Evolutionary conservation across 352 stramenopile genomes (phyloP).

Genomic region (Globisporangium heterothallicum): DNA sequence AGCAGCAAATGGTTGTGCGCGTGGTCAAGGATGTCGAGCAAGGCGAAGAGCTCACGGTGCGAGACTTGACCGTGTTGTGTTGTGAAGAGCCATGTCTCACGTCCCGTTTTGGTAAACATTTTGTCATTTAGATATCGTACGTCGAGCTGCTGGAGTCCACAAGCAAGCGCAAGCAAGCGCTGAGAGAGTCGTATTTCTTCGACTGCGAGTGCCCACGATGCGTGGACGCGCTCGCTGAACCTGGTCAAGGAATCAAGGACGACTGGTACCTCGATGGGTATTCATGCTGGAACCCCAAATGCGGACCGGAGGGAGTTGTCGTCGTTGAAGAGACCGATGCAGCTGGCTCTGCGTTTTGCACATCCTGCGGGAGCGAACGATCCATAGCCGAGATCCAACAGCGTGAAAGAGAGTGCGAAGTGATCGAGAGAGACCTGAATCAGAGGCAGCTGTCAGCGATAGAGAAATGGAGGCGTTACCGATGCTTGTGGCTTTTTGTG

Average conservation of each 20-base stretch:
- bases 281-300: constrained; percentile 17
- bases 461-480: constrained; percentile 22
- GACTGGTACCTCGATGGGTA: constrained; percentile 43
- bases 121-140: constrained; percentile 44
- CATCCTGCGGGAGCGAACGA: constrained; percentile 16
- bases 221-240: background rate
- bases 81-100: too few relatives aligned
- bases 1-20: constrained; percentile 39
- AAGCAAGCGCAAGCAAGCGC: constrained; percentile 18
- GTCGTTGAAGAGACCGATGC: background rate
- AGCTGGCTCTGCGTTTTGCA: constrained; percentile 9
- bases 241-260: constrained; percentile 14
- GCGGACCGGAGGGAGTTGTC: constrained; percentile 15
- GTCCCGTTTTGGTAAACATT: too few relatives aligned
- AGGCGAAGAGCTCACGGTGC: constrained; percentile 56
- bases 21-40: constrained; percentile 31
- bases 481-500: constrained; percentile 21
- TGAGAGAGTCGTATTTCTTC: constrained; percentile 70
- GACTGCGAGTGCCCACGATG: constrained; percentile 43
- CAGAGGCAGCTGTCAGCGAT: background rate
- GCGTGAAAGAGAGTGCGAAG: constrained; percentile 14
- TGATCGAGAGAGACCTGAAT: constrained; percentile 2
- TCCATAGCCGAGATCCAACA: constrained; percentile 3
- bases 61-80: too few relatives aligned
- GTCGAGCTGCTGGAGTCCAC: constrained; percentile 58